These are phyloP conservation scores for Trichoderma pleuroti DNA, from an alignment of 2,329 filamentous ascomycete species.

Conservation along the genomic window DNA sequence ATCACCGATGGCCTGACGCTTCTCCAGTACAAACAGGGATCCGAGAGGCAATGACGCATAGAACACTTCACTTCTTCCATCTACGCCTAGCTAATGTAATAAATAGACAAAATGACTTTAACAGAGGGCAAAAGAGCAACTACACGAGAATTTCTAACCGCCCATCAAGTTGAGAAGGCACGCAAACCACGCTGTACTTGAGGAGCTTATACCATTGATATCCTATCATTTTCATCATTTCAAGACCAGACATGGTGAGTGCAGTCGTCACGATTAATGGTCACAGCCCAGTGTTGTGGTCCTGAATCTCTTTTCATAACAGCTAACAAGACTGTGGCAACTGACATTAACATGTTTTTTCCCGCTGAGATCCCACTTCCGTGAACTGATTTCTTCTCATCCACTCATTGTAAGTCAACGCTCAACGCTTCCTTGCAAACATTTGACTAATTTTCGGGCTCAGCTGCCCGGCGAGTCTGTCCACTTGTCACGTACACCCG, in stretches of 20 bases:
- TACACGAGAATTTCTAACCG: not conserved
- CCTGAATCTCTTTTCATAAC: not conserved
- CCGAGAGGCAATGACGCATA: not conserved
- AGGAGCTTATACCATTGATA: not conserved
- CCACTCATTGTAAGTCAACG: not conserved
- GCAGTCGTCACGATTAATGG: not conserved
- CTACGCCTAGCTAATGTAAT: not conserved
- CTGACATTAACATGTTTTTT: not conserved
- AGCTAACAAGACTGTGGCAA: not conserved
- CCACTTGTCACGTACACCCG: not conserved
- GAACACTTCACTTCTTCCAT: not conserved
- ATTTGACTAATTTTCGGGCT: not conserved
- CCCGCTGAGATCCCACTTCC: not conserved
- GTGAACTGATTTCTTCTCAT: not conserved
- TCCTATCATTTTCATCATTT: not conserved
- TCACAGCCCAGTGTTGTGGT: not conserved
- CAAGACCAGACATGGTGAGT: not conserved
- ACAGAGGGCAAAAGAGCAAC: not conserved
- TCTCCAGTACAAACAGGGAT: not conserved
- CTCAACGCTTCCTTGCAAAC: not conserved
- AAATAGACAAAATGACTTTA: not conserved
- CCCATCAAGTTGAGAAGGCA: not conserved
- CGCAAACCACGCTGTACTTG: not conserved
- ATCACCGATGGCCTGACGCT: not conserved
- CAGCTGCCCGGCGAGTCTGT: slow-evolving; percentile 7